phyloP scores from a whole-genome alignment of 106 monocot species.

The Ottelia alismoides region DNA sequence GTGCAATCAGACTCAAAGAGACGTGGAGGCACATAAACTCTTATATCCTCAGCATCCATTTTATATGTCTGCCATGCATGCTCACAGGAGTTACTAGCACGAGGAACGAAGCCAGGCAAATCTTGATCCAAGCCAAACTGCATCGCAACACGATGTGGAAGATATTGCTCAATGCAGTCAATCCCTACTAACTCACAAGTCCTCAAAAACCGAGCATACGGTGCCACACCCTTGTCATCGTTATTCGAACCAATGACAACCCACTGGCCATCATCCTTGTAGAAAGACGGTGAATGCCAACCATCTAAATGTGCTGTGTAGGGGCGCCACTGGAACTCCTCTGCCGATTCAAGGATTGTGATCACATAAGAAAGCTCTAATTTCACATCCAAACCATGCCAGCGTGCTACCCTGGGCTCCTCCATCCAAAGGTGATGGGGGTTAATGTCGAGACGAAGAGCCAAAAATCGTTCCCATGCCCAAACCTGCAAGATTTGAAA shows the following conservation, averaged over 20 bases:
- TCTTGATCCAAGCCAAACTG: constrained; percentile 83
- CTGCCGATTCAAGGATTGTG: constrained; percentile 18
- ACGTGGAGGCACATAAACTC: constrained; percentile 36
- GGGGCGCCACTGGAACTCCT: constrained; percentile 45
- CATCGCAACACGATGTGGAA: constrained; percentile 53
- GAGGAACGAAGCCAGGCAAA: constrained; percentile 26
- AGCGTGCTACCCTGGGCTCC: constrained; percentile 41
- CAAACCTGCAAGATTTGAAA: constrained; percentile 57
- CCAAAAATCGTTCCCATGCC: constrained; percentile 65
- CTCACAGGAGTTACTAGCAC: constrained; percentile 21
- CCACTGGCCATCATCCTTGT: constrained; percentile 28
- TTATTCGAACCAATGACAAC: constrained; percentile 2
- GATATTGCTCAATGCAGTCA: constrained; percentile 52
- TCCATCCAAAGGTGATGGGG: constrained; percentile 10
- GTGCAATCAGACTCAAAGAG: constrained; percentile 37
- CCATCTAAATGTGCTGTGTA: constrained; percentile 21
- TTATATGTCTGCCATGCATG: constrained; percentile 39
- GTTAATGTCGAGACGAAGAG: constrained; percentile 23
- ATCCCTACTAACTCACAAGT: constrained; percentile 35
- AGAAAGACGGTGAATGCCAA: constrained; percentile 20
- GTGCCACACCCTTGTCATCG: constrained; percentile 23
- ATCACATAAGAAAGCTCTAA: constrained; percentile 13
- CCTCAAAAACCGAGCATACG: constrained; percentile 30
- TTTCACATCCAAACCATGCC: constrained; percentile 45
- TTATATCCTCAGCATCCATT: constrained; percentile 14